Percentiles rank a stretch among this genome's conserved stretches.
phyloP scores from a whole-genome alignment of 352 stramenopile species.

The Phytophthora fragariaefolia region DNA sequence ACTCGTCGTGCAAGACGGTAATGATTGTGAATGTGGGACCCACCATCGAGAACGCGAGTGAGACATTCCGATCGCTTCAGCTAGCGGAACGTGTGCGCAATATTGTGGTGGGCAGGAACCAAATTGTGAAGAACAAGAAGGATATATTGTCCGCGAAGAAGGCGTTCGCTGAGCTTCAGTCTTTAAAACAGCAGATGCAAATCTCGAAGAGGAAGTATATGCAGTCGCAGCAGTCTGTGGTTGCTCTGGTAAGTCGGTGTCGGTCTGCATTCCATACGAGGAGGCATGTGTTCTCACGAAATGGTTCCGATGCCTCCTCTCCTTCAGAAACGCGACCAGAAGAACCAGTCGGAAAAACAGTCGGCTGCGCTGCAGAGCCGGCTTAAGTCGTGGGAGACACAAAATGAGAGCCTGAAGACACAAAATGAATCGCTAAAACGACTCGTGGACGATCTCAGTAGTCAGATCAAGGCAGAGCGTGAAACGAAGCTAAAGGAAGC shows the following conservation, averaged over 20 bases:
- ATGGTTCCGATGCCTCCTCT: conserved; percentile 44
- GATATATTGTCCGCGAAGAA: conserved; percentile 92
- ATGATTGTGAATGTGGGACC: conserved; percentile 95
- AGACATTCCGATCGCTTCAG: conserved; percentile 90
- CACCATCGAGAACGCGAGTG: conserved; percentile 78
- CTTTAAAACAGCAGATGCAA: conserved; percentile 93
- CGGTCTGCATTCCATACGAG: conserved; percentile 40
- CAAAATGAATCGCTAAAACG: conserved; percentile 75
- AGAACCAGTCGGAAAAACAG: conserved; percentile 92
- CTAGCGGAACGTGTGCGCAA: conserved; percentile 85
- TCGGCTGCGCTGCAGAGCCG: conserved; percentile 76
- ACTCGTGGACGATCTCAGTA: conserved; percentile 70
- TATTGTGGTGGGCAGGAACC: conserved; percentile 81
- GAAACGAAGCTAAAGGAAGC: conserved; percentile 69
- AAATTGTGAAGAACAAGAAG: conserved; percentile 87
- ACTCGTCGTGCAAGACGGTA: conserved; percentile 91
- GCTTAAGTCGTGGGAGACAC: conserved; percentile 80
- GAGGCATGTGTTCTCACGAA: conserved; percentile 45
- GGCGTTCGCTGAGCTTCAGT: conserved; percentile 94
- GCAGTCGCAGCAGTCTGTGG: conserved; percentile 91
- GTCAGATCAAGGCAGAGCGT: conserved; percentile 75
- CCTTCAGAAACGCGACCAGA: conserved; percentile 91
- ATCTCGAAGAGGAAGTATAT: conserved; percentile 84
- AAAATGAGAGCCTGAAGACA: conserved; percentile 62
- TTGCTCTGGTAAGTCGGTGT: conserved; percentile 85